Evolutionary conservation across 2,329 filamentous ascomycete species (phyloP), one percentile per base, ranked within the genome.

Genomic region (Geosmithia morbida): DNA sequence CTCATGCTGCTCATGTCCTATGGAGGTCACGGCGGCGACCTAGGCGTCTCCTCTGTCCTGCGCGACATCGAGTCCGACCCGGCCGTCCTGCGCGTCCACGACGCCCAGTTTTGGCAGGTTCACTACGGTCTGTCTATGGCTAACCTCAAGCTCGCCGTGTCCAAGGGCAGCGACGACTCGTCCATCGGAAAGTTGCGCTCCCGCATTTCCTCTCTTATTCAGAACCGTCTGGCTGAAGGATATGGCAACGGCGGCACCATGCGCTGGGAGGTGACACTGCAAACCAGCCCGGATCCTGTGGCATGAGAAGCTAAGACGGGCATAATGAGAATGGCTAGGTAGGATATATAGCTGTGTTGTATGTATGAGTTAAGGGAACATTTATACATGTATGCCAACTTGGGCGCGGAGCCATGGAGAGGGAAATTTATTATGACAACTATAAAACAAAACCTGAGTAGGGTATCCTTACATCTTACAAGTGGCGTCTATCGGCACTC

Each of bases 101-200:
- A 96, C 58, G 90, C 89, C 2, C 82, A 88, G 59, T 95, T 98
- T 64, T 98, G 92, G 92, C 92, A 98, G 68, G 92, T 96, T 14
- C 92, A 98, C 65, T 96, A 97, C 61, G 89, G 90, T 2, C 71
- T 97, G 41, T 94, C 88, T 59, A 94, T 97, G 84, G 92, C 92
- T 8, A 96, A 94, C 60, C 63, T 98, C 54, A 94, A 87, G 62
- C 65, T 98, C 18, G 76, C 81, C 50, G 77, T 95, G 22, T 61
- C 67, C 4, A 69, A 66, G 51, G 83, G 81, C 4, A 69, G 65
- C 43, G 81, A 85, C 42, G 87, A 92, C 51, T 77, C 83, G 14
- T 76, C 81, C 6, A 68, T 94, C 50, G 72, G 74, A 49, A 83
- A 83, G 56, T 65, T 97, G 53, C 77, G 89, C 49, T 81, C 85